These are phyloP conservation scores for Didymella pomorum DNA, from an alignment of 2,329 filamentous ascomycete species.

Conservation along the genomic window DNA sequence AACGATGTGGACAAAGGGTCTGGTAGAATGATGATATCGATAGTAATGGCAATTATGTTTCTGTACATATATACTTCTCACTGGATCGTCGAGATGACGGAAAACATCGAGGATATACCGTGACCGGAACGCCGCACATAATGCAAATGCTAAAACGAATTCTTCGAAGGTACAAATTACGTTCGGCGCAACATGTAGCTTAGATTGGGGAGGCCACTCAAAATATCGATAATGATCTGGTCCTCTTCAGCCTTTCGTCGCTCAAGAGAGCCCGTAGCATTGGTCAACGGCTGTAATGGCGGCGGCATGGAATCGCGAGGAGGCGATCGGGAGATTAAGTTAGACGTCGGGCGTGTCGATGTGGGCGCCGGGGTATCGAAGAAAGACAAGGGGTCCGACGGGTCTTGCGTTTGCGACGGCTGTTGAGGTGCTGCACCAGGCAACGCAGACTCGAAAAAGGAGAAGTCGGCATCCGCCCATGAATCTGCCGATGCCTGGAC, in stretches of 20 bases:
- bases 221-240: conserved; percentile 34
- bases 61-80: conserved; percentile 4
- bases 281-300: conserved; percentile 33
- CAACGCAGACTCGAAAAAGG: conserved; percentile 43
- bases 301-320: conserved; percentile 29
- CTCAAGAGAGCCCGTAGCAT: conserved; percentile 36
- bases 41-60: neutral
- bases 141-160: neutral
- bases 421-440: conserved; percentile 12
- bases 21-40: neutral
- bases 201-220: conserved; percentile 42
- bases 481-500: conserved; percentile 8
- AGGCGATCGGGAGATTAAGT: conserved; percentile 32
- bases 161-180: neutral
- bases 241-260: conserved; percentile 42
- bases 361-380: conserved; percentile 32
- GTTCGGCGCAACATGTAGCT: conserved; percentile 41
- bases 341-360: conserved; percentile 19
- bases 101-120: neutral
- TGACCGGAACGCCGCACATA: neutral
- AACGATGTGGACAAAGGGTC: neutral
- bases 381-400: conserved; percentile 36
- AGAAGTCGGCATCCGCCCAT: conserved; percentile 30
- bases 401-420: conserved; percentile 12
- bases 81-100: neutral